A percentile compares a stretch with the other conserved stretches of the same genome.
Evolutionary conservation across 768 basidiomycete species (phyloP).

Genomic region (Trametes villosa): DNA sequence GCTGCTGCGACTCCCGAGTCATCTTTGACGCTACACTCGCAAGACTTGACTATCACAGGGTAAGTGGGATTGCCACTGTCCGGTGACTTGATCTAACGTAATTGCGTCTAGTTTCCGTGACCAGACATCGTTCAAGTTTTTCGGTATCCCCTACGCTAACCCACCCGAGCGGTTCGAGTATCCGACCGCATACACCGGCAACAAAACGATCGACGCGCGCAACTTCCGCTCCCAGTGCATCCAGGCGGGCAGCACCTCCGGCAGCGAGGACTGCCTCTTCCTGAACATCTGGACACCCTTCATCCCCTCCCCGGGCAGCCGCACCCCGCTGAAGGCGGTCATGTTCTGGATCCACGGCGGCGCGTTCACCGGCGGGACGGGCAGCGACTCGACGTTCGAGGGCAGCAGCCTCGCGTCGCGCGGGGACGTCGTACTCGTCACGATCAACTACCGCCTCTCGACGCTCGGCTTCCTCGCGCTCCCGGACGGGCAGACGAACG

Average conservation of each 20-base stretch:
- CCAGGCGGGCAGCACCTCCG: conserved; percentile 32
- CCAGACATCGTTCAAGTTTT: conserved; percentile 53
- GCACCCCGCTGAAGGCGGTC: conserved; percentile 42
- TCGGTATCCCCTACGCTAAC: conserved; percentile 55
- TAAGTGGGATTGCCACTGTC: not conserved
- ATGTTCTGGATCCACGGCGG: conserved; percentile 59
- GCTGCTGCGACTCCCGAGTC: conserved; percentile 19
- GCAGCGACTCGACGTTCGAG: conserved; percentile 45
- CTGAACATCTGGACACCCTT: conserved; percentile 52
- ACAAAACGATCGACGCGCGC: conserved; percentile 36
- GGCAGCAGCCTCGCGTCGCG: conserved; percentile 50
- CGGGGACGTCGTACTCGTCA: conserved; percentile 46
- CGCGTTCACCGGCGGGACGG: conserved; percentile 47
- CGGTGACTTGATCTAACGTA: not conserved
- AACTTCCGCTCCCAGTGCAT: conserved; percentile 29
- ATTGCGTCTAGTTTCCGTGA: conserved; percentile 52
- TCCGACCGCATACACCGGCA: conserved; percentile 39
- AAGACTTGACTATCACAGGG: conserved; percentile 32
- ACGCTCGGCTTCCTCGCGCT: conserved; percentile 49
- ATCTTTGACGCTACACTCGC: conserved; percentile 25
- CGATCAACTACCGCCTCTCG: conserved; percentile 44
- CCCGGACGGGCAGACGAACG: conserved; percentile 46
- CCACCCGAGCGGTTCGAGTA: conserved; percentile 48
- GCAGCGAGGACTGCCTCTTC: conserved; percentile 51
- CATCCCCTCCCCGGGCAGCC: conserved; percentile 31